phyloP scores from a whole-genome alignment of 306 rosid species.

The Vigna trinervia region DNA sequence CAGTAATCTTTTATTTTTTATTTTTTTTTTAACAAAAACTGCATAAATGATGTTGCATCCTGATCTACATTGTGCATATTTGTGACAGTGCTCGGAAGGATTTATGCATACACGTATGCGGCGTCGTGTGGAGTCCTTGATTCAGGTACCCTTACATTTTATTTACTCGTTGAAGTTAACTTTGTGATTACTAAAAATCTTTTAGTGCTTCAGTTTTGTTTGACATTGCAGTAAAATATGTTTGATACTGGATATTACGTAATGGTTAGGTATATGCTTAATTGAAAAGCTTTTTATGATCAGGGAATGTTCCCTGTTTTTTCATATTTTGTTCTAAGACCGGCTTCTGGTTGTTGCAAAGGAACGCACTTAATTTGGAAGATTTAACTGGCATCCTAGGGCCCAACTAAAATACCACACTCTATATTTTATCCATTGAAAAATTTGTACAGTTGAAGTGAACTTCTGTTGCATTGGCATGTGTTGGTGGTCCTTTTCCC shows the following conservation, averaged over 20 bases:
- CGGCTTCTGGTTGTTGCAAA: slow-evolving; percentile 26
- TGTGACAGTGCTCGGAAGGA: slow-evolving; percentile 89
- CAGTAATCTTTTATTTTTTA: background rate
- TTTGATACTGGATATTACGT: background rate
- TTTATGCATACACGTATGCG: slow-evolving; percentile 99
- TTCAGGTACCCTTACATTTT: slow-evolving; percentile 63
- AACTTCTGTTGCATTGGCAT: slow-evolving; percentile 32
- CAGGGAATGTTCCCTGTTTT: background rate
- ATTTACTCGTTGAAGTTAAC: slow-evolving; percentile 39
- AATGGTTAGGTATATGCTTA: background rate
- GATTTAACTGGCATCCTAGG: slow-evolving; percentile 21
- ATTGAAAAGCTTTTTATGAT: background rate
- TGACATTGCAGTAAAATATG: slow-evolving; percentile 2
- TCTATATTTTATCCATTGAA: slow-evolving; percentile 19
- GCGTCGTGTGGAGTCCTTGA: slow-evolving; percentile 96
- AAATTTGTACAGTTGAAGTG: slow-evolving; percentile 21
- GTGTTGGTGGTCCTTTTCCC: slow-evolving; percentile 25
- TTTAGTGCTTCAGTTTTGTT: background rate
- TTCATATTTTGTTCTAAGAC: background rate
- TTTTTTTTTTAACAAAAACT: slow-evolving; percentile 13
- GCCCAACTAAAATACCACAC: slow-evolving; percentile 14
- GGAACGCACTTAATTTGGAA: slow-evolving; percentile 13
- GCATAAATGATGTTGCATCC: slow-evolving; percentile 23
- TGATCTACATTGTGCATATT: slow-evolving; percentile 35
- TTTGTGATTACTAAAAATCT: slow-evolving; percentile 7